phyloP scores from a whole-genome alignment of 352 stramenopile genomes.

The Thalassiosira pacifica region DNA sequence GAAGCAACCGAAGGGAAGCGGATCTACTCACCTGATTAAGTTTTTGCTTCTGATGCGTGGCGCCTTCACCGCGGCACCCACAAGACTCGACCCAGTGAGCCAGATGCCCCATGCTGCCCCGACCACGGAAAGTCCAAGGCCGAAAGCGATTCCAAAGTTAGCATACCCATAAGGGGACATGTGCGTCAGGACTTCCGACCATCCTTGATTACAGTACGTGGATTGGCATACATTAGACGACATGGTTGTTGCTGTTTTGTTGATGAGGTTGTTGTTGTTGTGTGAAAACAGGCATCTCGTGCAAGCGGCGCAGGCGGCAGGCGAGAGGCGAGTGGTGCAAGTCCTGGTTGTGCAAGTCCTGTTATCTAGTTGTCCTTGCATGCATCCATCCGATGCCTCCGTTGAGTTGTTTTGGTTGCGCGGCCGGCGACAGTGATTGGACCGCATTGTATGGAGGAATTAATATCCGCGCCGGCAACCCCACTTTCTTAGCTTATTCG shows the following conservation, averaged over 20 bases:
- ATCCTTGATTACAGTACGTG: constrained; percentile 85
- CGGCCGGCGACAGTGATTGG: background rate
- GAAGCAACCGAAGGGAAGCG: constrained; percentile 33
- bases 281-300: no score
- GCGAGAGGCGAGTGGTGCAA: no score
- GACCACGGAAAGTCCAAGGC: constrained; percentile 96
- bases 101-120: constrained; percentile 91
- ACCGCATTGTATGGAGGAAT: background rate
- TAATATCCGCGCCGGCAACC: background rate
- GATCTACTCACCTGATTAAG: constrained; percentile 90
- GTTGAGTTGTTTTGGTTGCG: no score
- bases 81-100: constrained; percentile 93
- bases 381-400: no score
- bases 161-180: constrained; percentile 99
- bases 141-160: constrained; percentile 97
- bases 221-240: constrained; percentile 71
- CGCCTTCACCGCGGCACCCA: constrained; percentile 98
- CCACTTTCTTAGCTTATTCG: no score
- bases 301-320: background rate
- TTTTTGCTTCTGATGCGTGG: constrained; percentile 99
- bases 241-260: constrained; percentile 42
- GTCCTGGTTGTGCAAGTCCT: no score
- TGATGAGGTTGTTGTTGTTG: background rate
- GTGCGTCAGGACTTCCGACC: constrained; percentile 95
- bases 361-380: no score